Evolutionary conservation across 2,329 filamentous ascomycete genomes (phyloP).

Genomic region (Sclerotinia spermophila): DNA sequence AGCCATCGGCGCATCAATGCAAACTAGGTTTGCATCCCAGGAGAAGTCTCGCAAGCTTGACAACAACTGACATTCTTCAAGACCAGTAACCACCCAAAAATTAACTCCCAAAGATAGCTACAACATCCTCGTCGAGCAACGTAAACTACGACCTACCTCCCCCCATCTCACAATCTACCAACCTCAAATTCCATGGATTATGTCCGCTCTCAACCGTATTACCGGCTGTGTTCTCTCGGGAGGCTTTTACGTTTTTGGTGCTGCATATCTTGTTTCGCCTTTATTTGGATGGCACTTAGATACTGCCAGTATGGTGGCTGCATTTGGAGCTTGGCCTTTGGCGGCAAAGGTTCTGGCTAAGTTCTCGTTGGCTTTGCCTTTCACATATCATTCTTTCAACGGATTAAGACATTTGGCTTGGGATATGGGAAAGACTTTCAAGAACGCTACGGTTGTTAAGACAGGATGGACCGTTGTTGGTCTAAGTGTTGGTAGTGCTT

Average conservation of each 20-base stretch:
- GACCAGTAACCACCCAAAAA: slow-evolving; percentile 47
- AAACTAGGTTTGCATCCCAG: slow-evolving; percentile 44
- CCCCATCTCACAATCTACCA: slow-evolving; percentile 69
- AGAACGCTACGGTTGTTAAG: slow-evolving; percentile 60
- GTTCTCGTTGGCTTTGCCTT: slow-evolving; percentile 56
- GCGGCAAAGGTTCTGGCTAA: slow-evolving; percentile 58
- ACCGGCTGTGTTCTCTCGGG: slow-evolving; percentile 59
- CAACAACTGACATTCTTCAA: slow-evolving; percentile 31
- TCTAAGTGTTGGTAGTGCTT: slow-evolving; percentile 48
- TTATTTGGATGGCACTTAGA: slow-evolving; percentile 65
- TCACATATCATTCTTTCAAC: slow-evolving; percentile 66
- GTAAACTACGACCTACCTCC: slow-evolving; percentile 61
- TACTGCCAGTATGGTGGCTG: slow-evolving; percentile 58
- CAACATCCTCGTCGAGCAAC: slow-evolving; percentile 64
- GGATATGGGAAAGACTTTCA: slow-evolving; percentile 61
- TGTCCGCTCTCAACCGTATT: slow-evolving; percentile 59
- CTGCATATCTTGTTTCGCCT: slow-evolving; percentile 63
- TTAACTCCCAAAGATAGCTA: slow-evolving; percentile 44
- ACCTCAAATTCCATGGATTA: slow-evolving; percentile 67
- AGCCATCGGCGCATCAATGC: slow-evolving; percentile 42
- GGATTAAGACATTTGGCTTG: slow-evolving; percentile 69
- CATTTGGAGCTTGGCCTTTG: slow-evolving; percentile 59
- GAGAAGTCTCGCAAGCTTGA: neutral
- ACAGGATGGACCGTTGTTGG: slow-evolving; percentile 63
- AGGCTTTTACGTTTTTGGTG: slow-evolving; percentile 62